phyloP scores from a whole-genome alignment of 371 early-diverging fungal species.

The Choanephora cucurbitarum region DNA sequence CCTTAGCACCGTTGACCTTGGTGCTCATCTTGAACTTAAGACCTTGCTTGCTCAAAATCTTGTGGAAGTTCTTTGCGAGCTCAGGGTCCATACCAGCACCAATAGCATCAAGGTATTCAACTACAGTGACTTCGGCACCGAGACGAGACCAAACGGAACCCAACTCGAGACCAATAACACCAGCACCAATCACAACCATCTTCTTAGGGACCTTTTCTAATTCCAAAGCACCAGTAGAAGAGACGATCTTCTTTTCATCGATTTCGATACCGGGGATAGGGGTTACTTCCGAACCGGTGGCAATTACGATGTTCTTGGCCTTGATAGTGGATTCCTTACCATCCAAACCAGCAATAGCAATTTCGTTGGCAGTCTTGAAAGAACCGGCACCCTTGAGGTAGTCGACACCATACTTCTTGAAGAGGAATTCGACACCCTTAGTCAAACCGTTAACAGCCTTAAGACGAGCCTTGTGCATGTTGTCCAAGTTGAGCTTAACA shows the following conservation, averaged over 20 bases:
- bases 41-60: conserved; percentile 91
- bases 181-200: conserved; percentile 98
- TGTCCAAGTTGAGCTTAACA: conserved; percentile 81
- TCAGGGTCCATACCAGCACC: conserved; percentile 98
- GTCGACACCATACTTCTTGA: conserved; percentile 96
- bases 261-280: conserved; percentile 92
- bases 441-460: conserved; percentile 90
- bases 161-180: conserved; percentile 98
- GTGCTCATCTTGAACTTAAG: conserved; percentile 97
- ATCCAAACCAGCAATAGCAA: conserved; percentile 80
- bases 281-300: conserved; percentile 96
- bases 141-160: conserved; percentile 97
- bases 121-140: conserved; percentile 94
- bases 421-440: conserved; percentile 90
- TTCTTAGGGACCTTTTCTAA: conserved; percentile 93
- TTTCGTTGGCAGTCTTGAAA: conserved; percentile 75
- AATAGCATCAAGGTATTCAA: conserved; percentile 91
- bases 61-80: conserved; percentile 91
- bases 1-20: conserved; percentile 88
- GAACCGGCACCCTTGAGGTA: conserved; percentile 93
- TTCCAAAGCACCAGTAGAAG: conserved; percentile 95
- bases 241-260: conserved; percentile 94
- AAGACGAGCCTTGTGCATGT: conserved; percentile 91
- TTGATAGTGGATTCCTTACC: conserved; percentile 70
- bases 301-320: conserved; percentile 96